Base-by-base conservation (phyloP, 1,284 basidiomycete species). In the Pulchroboletus neoregius region DNA sequence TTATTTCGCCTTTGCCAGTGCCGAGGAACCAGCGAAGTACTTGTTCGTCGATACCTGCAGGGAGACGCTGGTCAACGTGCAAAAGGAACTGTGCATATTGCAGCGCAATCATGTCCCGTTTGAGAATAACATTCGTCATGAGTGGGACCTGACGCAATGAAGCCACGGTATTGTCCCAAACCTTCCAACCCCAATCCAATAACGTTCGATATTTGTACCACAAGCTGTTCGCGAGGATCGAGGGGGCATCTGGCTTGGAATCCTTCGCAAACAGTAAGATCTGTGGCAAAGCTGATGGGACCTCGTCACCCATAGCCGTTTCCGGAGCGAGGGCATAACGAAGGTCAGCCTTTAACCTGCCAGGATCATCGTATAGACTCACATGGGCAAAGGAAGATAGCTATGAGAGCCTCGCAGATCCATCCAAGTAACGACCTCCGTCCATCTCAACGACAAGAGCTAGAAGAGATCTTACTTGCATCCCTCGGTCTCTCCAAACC, bases 141-240 rank as follows among this genome's bases (percentile, higher is more conserved):
- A 65, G 62, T 6, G 82, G 78, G 38, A 85, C 72, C 60, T 85
- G 82, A 34, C 79, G 79, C 34, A 90, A 67, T 46, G 80, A 82
- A 6, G 82, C 78, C 39, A 91, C 70, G 2, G 81, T 79, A 56
- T 86, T 87, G 55, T 90, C 85, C 85, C 88, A 88, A 8, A 85
- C 83, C 53, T 81, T 82, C 75, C 78, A 83, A 2, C 77, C 83
- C 87, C 87, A 90, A 52, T 86, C 76, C 9, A 68, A 60, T 0
- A 83, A 79, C 4, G 76, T 77, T 31, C 82, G 77, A 57, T 88
- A 90, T 58, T 87, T 85, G 65, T 86, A 83, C 86, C 86, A 88
- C 20, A 91, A 66, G 46, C 75, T 71, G 59, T 84, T 85, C 1
- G 84, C 85, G n/a, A 89, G 76, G 39, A 76, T 73, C 1, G 80